A percentile compares a stretch with the other conserved stretches of the same genome.
Conservation (phyloP, 1,284 basidiomycete species). For the Tetrapyrgos nigripes region DNA sequence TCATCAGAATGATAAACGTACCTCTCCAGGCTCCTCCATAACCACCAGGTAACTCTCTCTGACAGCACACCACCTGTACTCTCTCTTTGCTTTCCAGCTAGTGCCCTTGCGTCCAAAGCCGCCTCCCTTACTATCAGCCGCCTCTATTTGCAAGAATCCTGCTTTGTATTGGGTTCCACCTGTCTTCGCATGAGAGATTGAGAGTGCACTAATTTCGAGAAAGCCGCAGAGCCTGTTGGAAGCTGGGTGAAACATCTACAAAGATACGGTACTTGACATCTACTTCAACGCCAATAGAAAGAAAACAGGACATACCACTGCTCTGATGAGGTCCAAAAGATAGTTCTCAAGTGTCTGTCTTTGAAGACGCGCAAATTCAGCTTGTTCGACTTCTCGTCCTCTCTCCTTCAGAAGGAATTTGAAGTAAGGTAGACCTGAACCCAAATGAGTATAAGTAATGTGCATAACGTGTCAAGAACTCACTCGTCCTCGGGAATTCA, state of each 20-base stretch:
- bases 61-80: conserved; percentile 92
- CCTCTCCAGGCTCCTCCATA: conserved; percentile 88
- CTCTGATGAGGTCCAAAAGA: conserved; percentile 86
- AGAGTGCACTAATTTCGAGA: conserved; percentile 92
- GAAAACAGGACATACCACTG: conserved; percentile 68
- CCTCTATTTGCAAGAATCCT: conserved; percentile 77
- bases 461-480: conserved; percentile 32
- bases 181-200: conserved; percentile 82
- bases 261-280: conserved; percentile 9
- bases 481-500: conserved; percentile 90
- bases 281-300: conserved; percentile 6
- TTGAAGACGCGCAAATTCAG: conserved; percentile 83
- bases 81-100: conserved; percentile 72
- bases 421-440: conserved; percentile 83
- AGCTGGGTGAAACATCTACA: conserved; percentile 96
- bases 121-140: conserved; percentile 51
- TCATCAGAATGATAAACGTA: conserved; percentile 38
- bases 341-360: conserved; percentile 89
- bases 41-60: conserved; percentile 93
- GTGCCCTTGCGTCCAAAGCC: conserved; percentile 70
- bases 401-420: conserved; percentile 76
- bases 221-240: conserved; percentile 94
- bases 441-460: neutral
- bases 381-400: conserved; percentile 58
- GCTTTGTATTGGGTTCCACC: conserved; percentile 91